Base-by-base conservation (phyloP, 805 yeast species). In the Ogataea nitratoaversa region DNA sequence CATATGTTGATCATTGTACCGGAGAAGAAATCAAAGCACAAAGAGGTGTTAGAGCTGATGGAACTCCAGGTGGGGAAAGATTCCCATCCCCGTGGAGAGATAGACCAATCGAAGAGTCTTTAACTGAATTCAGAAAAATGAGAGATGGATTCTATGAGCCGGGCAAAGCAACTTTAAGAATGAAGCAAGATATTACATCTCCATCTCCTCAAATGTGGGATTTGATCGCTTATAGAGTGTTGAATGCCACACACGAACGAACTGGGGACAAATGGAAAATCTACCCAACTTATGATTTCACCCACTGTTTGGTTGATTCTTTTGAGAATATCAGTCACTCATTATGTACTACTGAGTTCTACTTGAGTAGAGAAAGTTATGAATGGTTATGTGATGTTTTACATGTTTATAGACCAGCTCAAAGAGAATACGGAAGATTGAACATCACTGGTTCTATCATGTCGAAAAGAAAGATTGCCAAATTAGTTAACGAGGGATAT, bases 161-260 rank as follows among this genome's bases (percentile, higher is more conserved):
- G 31, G 98, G 98, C 50, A 86, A 87, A 64, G 98, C 96, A 23
- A 88, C 89, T 9, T 73, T 93, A 60, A 83, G 99, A 68, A 93
- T 93, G 98, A 91, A 91, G 63, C 96, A 88, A 72, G 96, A 93
- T 57, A 69, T 93, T 48, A 60, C 65, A 8, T 84, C 93, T 14
- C 95, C 96, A 48, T 85, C 87, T 48, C 99, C 99, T 14, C 99
- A 93, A 69, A 93, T 93, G 99, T 93, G 99, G 99, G 99, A 93
- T 67, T 74, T 93, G 49, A 93, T 93, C 47, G 99, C 99, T 11
- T 93, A 93, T 68, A 79, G 99, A 63, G 96, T 93, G 3, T 72
- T 93, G 54, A 76, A 91, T 53, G 89, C 95, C 12, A 78, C 89
- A 25, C 99, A 93, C 66, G 95, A 91, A 66, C 82, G 98, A 68